phyloP scores from a whole-genome alignment of 176 grass and related monocot genomes.

The Carex cristatella region DNA sequence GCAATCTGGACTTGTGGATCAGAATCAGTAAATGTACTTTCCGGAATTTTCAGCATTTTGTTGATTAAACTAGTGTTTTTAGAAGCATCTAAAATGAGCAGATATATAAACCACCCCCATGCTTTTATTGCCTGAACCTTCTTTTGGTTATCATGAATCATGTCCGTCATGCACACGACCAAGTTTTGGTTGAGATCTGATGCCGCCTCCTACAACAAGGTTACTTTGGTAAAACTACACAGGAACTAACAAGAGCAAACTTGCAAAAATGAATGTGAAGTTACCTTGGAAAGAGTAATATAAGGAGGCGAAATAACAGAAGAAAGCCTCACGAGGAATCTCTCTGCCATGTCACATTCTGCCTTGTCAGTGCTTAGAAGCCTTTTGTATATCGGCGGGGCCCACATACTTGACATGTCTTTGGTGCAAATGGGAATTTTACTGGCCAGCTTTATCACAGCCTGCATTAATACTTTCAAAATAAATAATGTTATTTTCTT shows the following conservation, averaged over 20 bases:
- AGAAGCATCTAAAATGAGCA: conserved; percentile 44
- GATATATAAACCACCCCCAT: conserved; percentile 83
- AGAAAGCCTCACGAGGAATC: conserved; percentile 65
- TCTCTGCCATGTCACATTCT: conserved; percentile 63
- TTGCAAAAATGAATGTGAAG: conserved; percentile 11
- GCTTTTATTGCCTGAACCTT: conserved; percentile 62
- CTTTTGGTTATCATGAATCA: conserved; percentile 52
- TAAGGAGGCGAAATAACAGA: conserved; percentile 44
- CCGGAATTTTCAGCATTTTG: conserved; percentile 72
- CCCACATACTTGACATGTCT: conserved; percentile 57
- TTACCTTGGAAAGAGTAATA: conserved; percentile 64
- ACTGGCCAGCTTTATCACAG: conserved; percentile 40
- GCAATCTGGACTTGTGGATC: conserved; percentile 68
- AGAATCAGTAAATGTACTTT: conserved; percentile 52
- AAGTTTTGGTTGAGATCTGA: conserved; percentile 60
- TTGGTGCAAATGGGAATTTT: conserved; percentile 49
- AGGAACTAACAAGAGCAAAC: neutral
- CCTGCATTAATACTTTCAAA: conserved; percentile 42
- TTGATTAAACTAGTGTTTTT: conserved; percentile 62
- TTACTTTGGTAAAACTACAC: conserved; percentile 8
- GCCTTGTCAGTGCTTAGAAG: conserved; percentile 62
- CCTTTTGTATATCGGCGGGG: conserved; percentile 60
- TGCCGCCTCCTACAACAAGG: conserved; percentile 31
- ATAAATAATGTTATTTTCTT: neutral
- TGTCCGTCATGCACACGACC: conserved; percentile 40